These are phyloP conservation scores for Tricholoma furcatifolium DNA, from an alignment of 768 basidiomycete species.

Conservation along the genomic window DNA sequence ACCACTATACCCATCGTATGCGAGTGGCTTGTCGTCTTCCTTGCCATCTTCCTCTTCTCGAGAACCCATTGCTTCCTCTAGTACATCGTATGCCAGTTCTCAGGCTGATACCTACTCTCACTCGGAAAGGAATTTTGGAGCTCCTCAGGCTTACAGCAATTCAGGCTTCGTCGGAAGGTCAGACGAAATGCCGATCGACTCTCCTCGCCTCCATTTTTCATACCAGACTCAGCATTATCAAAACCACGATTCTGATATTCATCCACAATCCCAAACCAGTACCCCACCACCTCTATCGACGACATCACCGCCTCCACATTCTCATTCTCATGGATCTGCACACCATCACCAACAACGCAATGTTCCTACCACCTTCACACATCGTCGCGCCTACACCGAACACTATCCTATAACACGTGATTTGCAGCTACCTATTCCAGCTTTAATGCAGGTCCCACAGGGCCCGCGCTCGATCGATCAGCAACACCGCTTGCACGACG, in stretches of 20 bases:
- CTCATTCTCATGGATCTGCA: slow-evolving; percentile 28
- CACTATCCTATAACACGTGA: slow-evolving; percentile 48
- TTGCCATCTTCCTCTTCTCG: slow-evolving; percentile 44
- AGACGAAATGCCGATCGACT: slow-evolving; percentile 42
- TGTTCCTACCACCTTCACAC: slow-evolving; percentile 47
- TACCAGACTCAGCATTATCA: slow-evolving; percentile 53
- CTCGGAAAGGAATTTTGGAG: slow-evolving; percentile 48
- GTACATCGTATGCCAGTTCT: slow-evolving; percentile 37
- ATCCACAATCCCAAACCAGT: no score
- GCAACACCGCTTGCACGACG: slow-evolving; percentile 37
- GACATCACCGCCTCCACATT: slow-evolving; percentile 30
- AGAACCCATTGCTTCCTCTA: slow-evolving; percentile 32
- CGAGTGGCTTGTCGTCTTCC: slow-evolving; percentile 37
- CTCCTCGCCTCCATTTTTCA: slow-evolving; percentile 47
- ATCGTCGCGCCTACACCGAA: slow-evolving; percentile 58
- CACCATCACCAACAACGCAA: slow-evolving; percentile 44
- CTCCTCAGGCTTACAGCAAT: slow-evolving; percentile 45
- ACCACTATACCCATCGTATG: slow-evolving; percentile 43
- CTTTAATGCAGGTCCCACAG: slow-evolving; percentile 39
- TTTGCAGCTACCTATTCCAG: slow-evolving; percentile 48
- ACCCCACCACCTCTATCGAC: slow-evolving; percentile 35
- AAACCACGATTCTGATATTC: slow-evolving; percentile 38
- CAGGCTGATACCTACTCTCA: slow-evolving; percentile 42
- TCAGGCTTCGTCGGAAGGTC: slow-evolving; percentile 44
- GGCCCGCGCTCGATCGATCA: slow-evolving; percentile 44